These are phyloP conservation scores for Rutstroemia sydowiana DNA, from an alignment of 2,329 filamentous ascomycete species.

Conservation along the genomic window DNA sequence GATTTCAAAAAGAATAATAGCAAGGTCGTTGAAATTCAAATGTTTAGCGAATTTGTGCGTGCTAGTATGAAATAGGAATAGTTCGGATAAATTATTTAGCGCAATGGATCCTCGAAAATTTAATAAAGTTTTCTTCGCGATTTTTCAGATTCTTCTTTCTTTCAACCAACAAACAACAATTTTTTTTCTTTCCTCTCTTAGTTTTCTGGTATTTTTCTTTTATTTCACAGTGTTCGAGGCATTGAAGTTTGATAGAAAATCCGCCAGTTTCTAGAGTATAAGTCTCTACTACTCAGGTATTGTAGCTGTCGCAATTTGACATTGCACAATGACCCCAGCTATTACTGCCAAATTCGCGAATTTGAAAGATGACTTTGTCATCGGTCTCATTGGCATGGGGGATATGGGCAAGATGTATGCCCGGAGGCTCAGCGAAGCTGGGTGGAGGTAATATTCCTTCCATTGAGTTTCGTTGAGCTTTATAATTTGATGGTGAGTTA, in stretches of 20 bases:
- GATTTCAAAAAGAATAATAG: constrained; percentile 4
- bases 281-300: too few relatives aligned
- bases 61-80: constrained; percentile 25
- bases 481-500: constrained; percentile 24
- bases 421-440: constrained; percentile 75
- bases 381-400: constrained; percentile 97
- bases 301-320: too few relatives aligned
- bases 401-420: constrained; percentile 99
- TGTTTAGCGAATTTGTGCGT: constrained; percentile 12
- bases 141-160: background rate
- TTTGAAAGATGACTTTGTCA: constrained; percentile 49
- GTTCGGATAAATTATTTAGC: constrained; percentile 1
- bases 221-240: background rate
- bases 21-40: constrained; percentile 1
- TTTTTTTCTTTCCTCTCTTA: background rate
- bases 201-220: background rate
- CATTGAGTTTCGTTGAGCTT: constrained; percentile 29
- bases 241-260: background rate
- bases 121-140: constrained; percentile 8
- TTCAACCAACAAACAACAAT: constrained; percentile 4
- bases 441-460: constrained; percentile 75
- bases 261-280: too few relatives aligned
- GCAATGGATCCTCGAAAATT: constrained; percentile 4
- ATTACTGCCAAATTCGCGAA: constrained; percentile 9
- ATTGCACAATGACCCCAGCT: constrained; percentile 2